Evolutionary conservation across 2,329 filamentous ascomycete genomes (phyloP).

Genomic region (Sordariomycetes sp.): DNA sequence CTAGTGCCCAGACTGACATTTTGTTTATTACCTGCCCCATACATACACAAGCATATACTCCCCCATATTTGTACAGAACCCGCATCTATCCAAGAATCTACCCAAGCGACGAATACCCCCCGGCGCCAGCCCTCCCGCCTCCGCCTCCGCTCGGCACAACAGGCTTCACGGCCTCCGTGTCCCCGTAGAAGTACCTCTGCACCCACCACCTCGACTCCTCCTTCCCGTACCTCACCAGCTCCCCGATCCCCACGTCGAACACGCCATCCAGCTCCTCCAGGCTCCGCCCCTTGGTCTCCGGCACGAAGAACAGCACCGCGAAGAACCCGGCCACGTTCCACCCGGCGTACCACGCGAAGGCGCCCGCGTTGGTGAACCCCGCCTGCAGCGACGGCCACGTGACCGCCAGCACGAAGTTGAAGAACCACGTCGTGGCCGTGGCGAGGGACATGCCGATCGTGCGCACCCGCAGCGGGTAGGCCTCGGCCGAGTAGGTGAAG

Average conservation of each 20-base stretch:
- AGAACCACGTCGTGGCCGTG: conserved; percentile 40
- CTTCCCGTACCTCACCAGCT: conserved; percentile 1
- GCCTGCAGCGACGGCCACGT: conserved; percentile 34
- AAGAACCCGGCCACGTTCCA: conserved; percentile 38
- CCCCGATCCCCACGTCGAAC: conserved; percentile 13
- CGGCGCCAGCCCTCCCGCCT: not conserved
- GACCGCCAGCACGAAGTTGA: conserved; percentile 25
- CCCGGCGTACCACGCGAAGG: conserved; percentile 36
- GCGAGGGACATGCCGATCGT: conserved; percentile 51
- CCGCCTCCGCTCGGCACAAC: conserved; percentile 1
- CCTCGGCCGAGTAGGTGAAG: conserved; percentile 58
- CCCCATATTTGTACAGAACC: not conserved
- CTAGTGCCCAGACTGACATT: too few species aligned
- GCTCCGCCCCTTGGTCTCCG: conserved; percentile 32
- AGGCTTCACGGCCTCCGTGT: not conserved
- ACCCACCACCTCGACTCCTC: not conserved
- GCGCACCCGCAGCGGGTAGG: conserved; percentile 53
- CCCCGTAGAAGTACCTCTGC: not conserved
- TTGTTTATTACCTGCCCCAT: not conserved
- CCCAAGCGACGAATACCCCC: not conserved
- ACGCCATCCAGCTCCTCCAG: conserved; percentile 30
- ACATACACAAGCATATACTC: not conserved
- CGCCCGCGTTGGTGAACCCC: conserved; percentile 32
- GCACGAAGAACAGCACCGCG: conserved; percentile 27
- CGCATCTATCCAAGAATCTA: not conserved